These are phyloP conservation scores for Sporisorium sorghi DNA, from an alignment of 1,284 basidiomycete genomes.

Conservation along the genomic window DNA sequence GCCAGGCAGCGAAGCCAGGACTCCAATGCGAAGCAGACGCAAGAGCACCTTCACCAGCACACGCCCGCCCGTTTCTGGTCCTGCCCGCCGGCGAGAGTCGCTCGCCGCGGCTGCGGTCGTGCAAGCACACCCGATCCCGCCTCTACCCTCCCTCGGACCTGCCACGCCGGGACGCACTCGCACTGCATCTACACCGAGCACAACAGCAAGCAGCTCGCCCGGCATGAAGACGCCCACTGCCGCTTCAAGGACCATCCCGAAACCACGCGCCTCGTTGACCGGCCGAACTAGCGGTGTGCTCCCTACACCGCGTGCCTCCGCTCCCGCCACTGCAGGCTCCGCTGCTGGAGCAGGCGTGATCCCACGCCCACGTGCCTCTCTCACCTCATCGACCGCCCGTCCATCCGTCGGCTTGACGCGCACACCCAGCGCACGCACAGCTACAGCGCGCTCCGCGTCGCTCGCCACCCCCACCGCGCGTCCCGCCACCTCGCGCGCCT, in stretches of 20 bases:
- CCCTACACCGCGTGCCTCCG: slow-evolving; percentile 21
- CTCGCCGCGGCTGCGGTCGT: slow-evolving; percentile 25
- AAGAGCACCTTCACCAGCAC: slow-evolving; percentile 44
- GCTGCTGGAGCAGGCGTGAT: slow-evolving; percentile 1
- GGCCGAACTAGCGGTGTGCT: slow-evolving; percentile 8
- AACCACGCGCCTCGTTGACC: slow-evolving; percentile 26
- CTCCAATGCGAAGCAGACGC: slow-evolving; percentile 39
- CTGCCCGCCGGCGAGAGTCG: slow-evolving; percentile 31
- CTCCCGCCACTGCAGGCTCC: slow-evolving; percentile 5
- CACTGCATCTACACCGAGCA: not conserved
- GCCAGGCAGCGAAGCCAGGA: slow-evolving; percentile 19
- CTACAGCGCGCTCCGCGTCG: slow-evolving; percentile 23
- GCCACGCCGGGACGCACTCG: slow-evolving; percentile 23
- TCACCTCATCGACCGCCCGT: slow-evolving; percentile 11
- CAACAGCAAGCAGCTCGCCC: slow-evolving; percentile 9
- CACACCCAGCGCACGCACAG: slow-evolving; percentile 10
- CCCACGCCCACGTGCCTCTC: slow-evolving; percentile 27
- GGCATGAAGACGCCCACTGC: slow-evolving; percentile 30
- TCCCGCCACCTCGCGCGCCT: slow-evolving; percentile 9
- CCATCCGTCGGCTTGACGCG: not conserved
- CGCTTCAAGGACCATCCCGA: slow-evolving; percentile 16
- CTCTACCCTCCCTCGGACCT: slow-evolving; percentile 28
- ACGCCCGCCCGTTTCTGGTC: slow-evolving; percentile 41
- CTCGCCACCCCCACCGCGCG: slow-evolving; percentile 25
- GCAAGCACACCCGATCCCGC: slow-evolving; percentile 28